Evolutionary conservation across 1,284 basidiomycete genomes (phyloP).

Genomic region (Rhizoctonia solani): DNA sequence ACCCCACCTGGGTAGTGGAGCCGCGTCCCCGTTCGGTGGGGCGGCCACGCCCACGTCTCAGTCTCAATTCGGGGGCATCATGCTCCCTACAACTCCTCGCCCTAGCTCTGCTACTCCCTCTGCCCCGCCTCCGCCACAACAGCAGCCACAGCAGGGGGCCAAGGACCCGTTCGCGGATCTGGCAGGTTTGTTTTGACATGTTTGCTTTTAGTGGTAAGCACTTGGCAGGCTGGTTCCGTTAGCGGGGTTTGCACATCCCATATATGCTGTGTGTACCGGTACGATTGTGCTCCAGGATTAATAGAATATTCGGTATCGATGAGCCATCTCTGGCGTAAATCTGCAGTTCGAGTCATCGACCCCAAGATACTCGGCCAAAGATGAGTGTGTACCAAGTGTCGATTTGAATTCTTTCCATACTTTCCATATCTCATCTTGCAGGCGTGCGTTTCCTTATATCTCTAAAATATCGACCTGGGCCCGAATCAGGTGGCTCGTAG

Average conservation of each 20-base stretch:
- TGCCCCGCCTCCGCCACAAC: conserved; percentile 42
- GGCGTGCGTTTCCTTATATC: too few relatives aligned
- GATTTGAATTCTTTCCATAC: too few relatives aligned
- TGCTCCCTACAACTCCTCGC: conserved; percentile 32
- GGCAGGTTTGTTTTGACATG: conserved; percentile 64
- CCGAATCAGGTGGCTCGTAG: too few relatives aligned
- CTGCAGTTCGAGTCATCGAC: too few relatives aligned
- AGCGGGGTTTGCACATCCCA: not conserved
- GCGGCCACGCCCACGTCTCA: conserved; percentile 18
- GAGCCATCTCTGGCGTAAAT: too few relatives aligned
- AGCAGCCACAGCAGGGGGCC: conserved; percentile 45
- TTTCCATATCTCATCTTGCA: too few relatives aligned
- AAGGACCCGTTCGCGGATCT: conserved; percentile 84
- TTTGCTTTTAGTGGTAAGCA: not conserved
- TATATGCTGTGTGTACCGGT: not conserved
- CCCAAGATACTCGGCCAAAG: too few relatives aligned
- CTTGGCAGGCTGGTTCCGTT: not conserved
- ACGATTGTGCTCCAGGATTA: not conserved
- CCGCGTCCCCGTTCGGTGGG: conserved; percentile 41
- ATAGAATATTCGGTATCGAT: not conserved
- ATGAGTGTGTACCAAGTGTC: too few relatives aligned
- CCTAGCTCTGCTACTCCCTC: conserved; percentile 40
- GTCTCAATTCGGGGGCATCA: not conserved
- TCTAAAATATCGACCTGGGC: too few relatives aligned
- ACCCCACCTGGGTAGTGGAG: conserved; percentile 20